Evolutionary conservation across 345 rosid species (phyloP), one percentile per base, ranked within the genome.

Genomic region (Populus deltoides): DNA sequence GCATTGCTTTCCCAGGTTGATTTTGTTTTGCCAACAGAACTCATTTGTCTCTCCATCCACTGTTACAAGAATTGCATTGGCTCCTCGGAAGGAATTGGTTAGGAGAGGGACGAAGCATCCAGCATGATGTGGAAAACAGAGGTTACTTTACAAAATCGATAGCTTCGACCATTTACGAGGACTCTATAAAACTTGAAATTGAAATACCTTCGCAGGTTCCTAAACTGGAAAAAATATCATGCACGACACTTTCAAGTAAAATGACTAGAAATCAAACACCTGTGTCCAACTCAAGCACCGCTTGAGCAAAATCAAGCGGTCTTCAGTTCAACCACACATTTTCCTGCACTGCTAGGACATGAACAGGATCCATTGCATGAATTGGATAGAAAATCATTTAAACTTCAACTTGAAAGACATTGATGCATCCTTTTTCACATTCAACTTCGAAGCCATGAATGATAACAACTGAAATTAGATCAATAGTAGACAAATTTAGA

Each of bases 401-500:
- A 3, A 45, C 15, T 13, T 45, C 51, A 45, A 45, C 11, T 13
- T 45, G 51, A 45, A 13, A 45, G 51, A 17, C 17, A 45, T 45
- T 45, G 51, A 45, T 45, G 51, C 51, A 45, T 45, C 51, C 17
- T 0, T 15, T 51, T 61, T 77, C 35, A 45, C 18, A 77, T 15
- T 55, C n/a, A 8, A 65, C 47, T 29, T 38, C 38, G 39, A 39
- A 75, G 43, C 68, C 69, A 62, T 47, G 45, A 41, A 41, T 41
- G 45, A 41, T 41, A 41, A 51, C 35, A 39, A 62, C 61, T 74
- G 76, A 38, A 39, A 57, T 68, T 66, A 68, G 73, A 79, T 67
- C 35, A 75, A 55, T 68, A 67, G 68, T 75, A 66, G 39, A 73
- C 79, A 80, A 43, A 18, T 70, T 49, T 66, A 17, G 63, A 84